phyloP scores from a whole-genome alignment of 371 early-diverging fungal species.

The Gilbertella persicaria region DNA sequence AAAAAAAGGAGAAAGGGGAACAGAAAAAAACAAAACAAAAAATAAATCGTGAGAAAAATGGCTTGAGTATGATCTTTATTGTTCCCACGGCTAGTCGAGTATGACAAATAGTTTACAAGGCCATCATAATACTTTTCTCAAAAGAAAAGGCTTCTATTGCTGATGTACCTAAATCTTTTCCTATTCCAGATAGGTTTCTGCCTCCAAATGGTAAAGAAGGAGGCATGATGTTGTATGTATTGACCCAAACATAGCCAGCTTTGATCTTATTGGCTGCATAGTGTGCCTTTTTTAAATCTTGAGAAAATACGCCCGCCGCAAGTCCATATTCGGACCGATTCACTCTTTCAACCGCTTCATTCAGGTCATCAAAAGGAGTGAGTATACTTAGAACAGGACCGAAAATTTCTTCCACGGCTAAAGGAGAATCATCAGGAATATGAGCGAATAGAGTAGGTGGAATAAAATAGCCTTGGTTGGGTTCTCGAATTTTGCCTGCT shows the following conservation, averaged over 20 bases:
- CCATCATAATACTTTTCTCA: slow-evolving; percentile 48
- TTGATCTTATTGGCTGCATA: slow-evolving; percentile 54
- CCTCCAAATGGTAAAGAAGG: slow-evolving; percentile 85
- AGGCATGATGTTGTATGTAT: slow-evolving; percentile 61
- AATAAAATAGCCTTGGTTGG: slow-evolving; percentile 62
- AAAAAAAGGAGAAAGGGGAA: background rate
- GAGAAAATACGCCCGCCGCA: slow-evolving; percentile 77
- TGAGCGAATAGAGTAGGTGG: slow-evolving; percentile 70
- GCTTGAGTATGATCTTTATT: background rate
- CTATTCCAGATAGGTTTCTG: slow-evolving; percentile 78
- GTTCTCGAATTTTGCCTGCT: slow-evolving; percentile 1
- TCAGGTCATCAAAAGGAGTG: slow-evolving; percentile 68
- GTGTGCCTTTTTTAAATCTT: slow-evolving; percentile 61
- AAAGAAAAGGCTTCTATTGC: slow-evolving; percentile 67
- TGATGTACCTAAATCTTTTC: slow-evolving; percentile 73
- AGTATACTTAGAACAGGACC: slow-evolving; percentile 78
- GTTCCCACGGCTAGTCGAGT: slow-evolving; percentile 7
- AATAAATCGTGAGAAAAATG: slow-evolving; percentile 4
- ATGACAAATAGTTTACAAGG: background rate
- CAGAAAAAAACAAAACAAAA: background rate
- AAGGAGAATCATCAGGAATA: slow-evolving; percentile 50
- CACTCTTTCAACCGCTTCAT: slow-evolving; percentile 68
- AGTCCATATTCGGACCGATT: slow-evolving; percentile 82
- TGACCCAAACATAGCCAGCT: slow-evolving; percentile 48
- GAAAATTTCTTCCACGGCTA: slow-evolving; percentile 87